Evolutionary conservation across 345 rosid genomes (phyloP), one percentile per base, ranked within the genome.

Genomic region (Limnanthes douglasii): DNA sequence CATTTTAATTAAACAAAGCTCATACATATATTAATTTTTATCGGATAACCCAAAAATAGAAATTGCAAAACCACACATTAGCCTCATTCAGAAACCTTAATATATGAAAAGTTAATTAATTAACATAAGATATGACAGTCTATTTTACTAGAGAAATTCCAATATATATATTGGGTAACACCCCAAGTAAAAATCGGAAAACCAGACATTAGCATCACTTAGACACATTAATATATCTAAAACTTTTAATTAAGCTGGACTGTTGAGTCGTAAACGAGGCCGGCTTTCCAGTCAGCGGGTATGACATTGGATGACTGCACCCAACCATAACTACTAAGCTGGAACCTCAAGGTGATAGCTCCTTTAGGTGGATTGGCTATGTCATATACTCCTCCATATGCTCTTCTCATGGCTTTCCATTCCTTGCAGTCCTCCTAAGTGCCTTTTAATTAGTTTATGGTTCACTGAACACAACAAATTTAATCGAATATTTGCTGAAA

Each of bases 341-440:
- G 73, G 38, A 86, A 52, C 66, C 85, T 68, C 46, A 78, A 46
- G 1, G 31, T 45, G 14, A 81, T 49, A 1, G 14, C 8, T 0
- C 78, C 97, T 9, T 20, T 29, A 17, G 94, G 94, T 6, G 88
- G 94, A 20, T 46, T 75, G 0, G 56, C 40, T 12, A 31, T 19
- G 64, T 82, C 97, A 15, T 52, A 85, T 21, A 82, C 93, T 2
- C 77, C 85, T 15, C 88, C 94, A 20, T 41, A 73, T 2, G 59
- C 85, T 60, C 70, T 73, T 52, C 94, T 68, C 97, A 82, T 75
- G 7, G 65, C 51, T 42, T 3, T 12, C 97, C 94, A 82, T 26
- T 70, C 60, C 36, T 65, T 57, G 44, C 66, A 46, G 32, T 70
- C 78, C 51, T 66, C 82, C 88, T 77, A 7, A 26, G 37, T 32